phyloP scores from a whole-genome alignment of 306 rosid genomes.

The Bauhinia variegata region DNA sequence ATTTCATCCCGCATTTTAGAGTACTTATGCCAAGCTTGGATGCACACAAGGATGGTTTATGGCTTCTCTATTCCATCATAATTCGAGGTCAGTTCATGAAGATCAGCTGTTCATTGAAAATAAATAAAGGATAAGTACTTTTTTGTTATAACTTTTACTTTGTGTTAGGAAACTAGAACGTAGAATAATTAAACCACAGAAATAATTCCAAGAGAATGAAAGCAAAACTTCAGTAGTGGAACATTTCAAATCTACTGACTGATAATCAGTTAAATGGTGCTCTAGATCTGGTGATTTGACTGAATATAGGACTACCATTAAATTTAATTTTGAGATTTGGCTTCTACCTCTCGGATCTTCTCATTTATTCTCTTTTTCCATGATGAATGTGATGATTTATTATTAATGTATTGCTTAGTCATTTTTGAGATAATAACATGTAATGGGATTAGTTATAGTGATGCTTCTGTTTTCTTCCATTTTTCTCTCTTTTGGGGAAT shows the following conservation, averaged over 20 bases:
- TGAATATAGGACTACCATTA: background rate
- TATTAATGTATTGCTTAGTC: background rate
- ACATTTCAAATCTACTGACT: slow-evolving; percentile 3
- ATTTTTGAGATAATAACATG: background rate
- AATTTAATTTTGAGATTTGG: slow-evolving; percentile 2
- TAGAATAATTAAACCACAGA: too few relatives aligned
- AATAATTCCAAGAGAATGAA: too few relatives aligned
- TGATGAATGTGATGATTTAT: slow-evolving; percentile 5
- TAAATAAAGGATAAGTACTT: slow-evolving; percentile 14
- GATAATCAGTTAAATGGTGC: background rate
- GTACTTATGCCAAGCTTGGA: slow-evolving; percentile 84
- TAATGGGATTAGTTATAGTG: background rate
- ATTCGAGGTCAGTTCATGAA: slow-evolving; percentile 59
- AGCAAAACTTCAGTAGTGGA: too few relatives aligned
- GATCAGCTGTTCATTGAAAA: slow-evolving; percentile 19
- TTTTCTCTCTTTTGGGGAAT: background rate
- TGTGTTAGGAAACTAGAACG: too few relatives aligned
- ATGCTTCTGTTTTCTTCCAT: background rate
- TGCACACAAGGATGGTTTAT: slow-evolving; percentile 90
- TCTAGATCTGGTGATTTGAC: slow-evolving; percentile 6
- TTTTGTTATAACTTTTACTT: background rate
- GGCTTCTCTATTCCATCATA: slow-evolving; percentile 62
- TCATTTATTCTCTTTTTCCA: slow-evolving; percentile 4
- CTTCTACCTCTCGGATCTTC: background rate
- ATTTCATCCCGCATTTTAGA: slow-evolving; percentile 47